Evolutionary conservation across 306 rosid genomes (phyloP).

Genomic region (Fragaria nilgerrensis): DNA sequence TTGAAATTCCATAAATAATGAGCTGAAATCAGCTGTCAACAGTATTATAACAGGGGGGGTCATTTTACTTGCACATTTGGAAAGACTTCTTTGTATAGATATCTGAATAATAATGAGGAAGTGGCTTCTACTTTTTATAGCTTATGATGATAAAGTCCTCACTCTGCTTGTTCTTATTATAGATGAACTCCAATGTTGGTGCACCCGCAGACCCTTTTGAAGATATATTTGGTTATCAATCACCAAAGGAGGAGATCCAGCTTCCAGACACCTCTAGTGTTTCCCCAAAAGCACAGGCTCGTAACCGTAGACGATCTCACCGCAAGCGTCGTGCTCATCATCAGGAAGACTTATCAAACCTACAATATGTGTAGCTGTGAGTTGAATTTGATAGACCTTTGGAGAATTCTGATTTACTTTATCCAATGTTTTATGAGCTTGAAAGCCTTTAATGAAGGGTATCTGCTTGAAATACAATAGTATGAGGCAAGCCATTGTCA

Average conservation of each 20-base stretch:
- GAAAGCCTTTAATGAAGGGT: neutral
- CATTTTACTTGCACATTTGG: neutral
- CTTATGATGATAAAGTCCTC: neutral
- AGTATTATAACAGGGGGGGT: neutral
- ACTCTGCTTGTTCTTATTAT: constrained; percentile 9
- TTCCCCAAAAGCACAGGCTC: constrained; percentile 35
- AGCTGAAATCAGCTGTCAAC: neutral
- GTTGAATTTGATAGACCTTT: constrained; percentile 23
- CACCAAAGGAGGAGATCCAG: constrained; percentile 47
- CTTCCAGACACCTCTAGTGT: constrained; percentile 35
- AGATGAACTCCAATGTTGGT: constrained; percentile 45
- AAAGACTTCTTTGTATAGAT: neutral
- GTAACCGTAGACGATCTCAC: constrained; percentile 54
- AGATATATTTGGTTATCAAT: constrained; percentile 51
- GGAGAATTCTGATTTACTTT: neutral
- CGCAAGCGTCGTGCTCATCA: constrained; percentile 60
- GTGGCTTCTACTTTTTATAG: neutral
- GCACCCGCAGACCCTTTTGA: constrained; percentile 58
- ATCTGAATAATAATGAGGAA: neutral
- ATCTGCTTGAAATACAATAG: neutral
- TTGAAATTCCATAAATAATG: neutral
- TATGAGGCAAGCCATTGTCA: neutral
- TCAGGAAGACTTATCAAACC: constrained; percentile 30
- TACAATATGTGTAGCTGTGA: constrained; percentile 21
- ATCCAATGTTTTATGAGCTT: neutral